A percentile compares a stretch with the other conserved stretches of the same genome.
Conservation (phyloP, 1,284 basidiomycete genomes). For the Mycosarcoma maydis region DNA sequence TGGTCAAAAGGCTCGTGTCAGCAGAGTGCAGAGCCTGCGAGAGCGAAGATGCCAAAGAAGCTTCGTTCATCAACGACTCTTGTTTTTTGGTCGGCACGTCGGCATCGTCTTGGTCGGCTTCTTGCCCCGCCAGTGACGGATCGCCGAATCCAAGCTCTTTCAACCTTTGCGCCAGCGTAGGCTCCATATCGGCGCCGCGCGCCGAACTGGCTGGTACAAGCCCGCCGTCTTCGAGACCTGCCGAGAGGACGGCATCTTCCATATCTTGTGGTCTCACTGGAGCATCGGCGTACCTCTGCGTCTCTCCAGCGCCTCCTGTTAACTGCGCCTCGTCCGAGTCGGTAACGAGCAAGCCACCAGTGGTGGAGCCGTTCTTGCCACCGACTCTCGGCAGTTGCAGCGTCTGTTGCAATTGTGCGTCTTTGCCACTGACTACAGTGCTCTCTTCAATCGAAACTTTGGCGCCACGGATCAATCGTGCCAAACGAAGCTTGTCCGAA, state of each 20-base stretch:
- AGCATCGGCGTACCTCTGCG: slow-evolving; percentile 55
- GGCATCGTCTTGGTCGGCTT: slow-evolving; percentile 37
- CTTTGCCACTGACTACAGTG: slow-evolving; percentile 34
- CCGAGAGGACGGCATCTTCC: slow-evolving; percentile 31
- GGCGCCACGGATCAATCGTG: slow-evolving; percentile 54
- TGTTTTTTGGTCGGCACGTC: slow-evolving; percentile 32
- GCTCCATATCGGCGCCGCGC: slow-evolving; percentile 31
- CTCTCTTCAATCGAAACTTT: slow-evolving; percentile 57
- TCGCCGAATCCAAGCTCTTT: slow-evolving; percentile 47
- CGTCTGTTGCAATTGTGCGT: slow-evolving; percentile 25
- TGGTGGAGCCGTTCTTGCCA: slow-evolving; percentile 5
- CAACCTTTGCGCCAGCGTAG: slow-evolving; percentile 55
- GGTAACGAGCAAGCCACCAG: slow-evolving; percentile 18
- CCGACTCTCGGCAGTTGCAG: slow-evolving; percentile 20
- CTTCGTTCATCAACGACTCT: slow-evolving; percentile 74
- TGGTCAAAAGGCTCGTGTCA: slow-evolving; percentile 86
- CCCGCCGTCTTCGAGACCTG: slow-evolving; percentile 31
- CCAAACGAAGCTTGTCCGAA: slow-evolving; percentile 43
- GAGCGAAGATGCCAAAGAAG: slow-evolving; percentile 90
- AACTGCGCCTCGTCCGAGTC: slow-evolving; percentile 36
- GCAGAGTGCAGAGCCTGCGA: slow-evolving; percentile 96
- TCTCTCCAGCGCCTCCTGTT: slow-evolving; percentile 31
- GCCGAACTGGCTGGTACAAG: slow-evolving; percentile 12
- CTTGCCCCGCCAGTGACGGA: slow-evolving; percentile 31
- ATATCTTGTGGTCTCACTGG: slow-evolving; percentile 27